Evolutionary conservation across 1,284 basidiomycete genomes (phyloP).

Genomic region (Melampsora americana): DNA sequence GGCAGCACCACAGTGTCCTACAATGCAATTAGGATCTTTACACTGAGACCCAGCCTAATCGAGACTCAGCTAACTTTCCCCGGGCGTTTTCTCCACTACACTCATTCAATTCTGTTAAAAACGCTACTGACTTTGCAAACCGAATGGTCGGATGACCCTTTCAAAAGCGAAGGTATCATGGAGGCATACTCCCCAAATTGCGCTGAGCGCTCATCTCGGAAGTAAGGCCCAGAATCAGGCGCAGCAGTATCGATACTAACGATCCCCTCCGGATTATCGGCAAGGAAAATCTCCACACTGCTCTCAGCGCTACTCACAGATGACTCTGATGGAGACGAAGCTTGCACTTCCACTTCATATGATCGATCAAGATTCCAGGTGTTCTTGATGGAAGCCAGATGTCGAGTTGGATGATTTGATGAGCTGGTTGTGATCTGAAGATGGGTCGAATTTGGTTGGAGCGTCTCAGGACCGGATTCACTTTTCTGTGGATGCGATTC

Average conservation of each 20-base stretch:
- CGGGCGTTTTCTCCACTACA: not conserved
- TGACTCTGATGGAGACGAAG: not conserved
- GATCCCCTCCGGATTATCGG: not conserved
- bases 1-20: conserved; percentile 1
- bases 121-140: conserved; percentile 8
- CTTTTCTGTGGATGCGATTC: not conserved
- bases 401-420: not conserved
- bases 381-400: not conserved
- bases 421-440: not conserved
- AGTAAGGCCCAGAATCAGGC: not conserved
- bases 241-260: not conserved
- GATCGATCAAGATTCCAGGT: not conserved
- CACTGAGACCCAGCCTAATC: not conserved
- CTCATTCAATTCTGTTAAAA: not conserved
- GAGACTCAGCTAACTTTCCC: not conserved
- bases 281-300: not conserved
- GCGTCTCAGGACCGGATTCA: not conserved
- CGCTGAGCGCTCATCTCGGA: not conserved
- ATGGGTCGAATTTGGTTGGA: not conserved
- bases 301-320: not conserved
- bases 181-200: not conserved
- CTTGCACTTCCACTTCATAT: not conserved
- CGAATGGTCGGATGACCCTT: not conserved
- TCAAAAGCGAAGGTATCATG: not conserved
- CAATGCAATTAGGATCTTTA: not conserved